These are phyloP conservation scores for Sabuloglossum arenarium DNA, from an alignment of 495 filamentous ascomycete species.

Conservation along the genomic window DNA sequence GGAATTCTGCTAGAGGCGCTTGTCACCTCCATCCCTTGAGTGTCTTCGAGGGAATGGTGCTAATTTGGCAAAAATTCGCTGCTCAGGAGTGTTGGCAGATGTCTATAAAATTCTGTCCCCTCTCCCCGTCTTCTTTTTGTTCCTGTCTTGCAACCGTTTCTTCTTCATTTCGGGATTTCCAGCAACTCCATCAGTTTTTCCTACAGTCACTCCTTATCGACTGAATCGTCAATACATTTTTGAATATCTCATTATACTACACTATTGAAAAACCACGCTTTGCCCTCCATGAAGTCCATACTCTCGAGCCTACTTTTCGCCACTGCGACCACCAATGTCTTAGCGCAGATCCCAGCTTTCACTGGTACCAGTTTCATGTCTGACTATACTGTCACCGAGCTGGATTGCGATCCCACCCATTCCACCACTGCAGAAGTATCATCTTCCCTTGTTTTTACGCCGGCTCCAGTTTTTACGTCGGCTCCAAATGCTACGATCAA, in stretches of 20 bases:
- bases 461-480: neutral
- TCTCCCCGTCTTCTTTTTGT: no score
- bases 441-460: neutral
- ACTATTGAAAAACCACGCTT: neutral
- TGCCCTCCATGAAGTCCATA: neutral
- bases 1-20: no score
- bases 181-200: no score
- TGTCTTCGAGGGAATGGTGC: no score
- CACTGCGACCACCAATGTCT: neutral
- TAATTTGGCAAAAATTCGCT: no score
- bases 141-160: no score
- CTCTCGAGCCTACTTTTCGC: neutral
- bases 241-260: neutral
- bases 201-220: neutral
- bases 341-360: neutral
- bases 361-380: no score
- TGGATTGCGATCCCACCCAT: neutral
- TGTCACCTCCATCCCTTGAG: no score
- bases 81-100: no score
- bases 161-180: no score
- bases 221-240: neutral
- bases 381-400: neutral
- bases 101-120: no score
- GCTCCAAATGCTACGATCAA: neutral
- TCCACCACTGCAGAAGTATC: neutral